Conservation (phyloP, 176 grass and related monocot species). For the Pontederia crassipes region DNA sequence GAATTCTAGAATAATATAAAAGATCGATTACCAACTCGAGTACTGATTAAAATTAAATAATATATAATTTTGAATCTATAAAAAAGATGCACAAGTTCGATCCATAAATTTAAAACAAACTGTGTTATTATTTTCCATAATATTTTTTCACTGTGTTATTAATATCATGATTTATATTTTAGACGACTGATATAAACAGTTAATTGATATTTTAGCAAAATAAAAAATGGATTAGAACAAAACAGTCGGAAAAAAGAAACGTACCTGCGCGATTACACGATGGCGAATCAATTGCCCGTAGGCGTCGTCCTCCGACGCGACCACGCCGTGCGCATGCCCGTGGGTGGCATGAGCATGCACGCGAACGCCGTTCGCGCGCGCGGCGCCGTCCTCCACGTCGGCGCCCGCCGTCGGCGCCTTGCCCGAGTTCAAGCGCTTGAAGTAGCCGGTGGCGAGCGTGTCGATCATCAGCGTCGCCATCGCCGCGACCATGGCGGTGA, state of each 20-base stretch:
- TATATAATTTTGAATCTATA: too few relatives aligned
- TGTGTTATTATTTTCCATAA: conserved; percentile 1
- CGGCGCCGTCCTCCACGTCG: not conserved
- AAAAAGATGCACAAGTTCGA: too few relatives aligned
- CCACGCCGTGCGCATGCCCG: conserved; percentile 32
- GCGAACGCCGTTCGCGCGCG: conserved; percentile 13
- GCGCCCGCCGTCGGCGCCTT: not conserved
- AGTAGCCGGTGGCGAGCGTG: conserved; percentile 50
- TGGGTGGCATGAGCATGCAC: conserved; percentile 45
- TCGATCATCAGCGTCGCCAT: conserved; percentile 53
- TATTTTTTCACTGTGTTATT: not conserved
- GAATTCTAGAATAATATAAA: too few relatives aligned
- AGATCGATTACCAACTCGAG: too few relatives aligned
- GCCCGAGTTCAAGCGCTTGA: conserved; percentile 22
- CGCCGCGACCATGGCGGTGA: conserved; percentile 54
- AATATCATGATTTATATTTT: too few relatives aligned
- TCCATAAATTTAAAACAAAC: not conserved
- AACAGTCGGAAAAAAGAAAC: not conserved
- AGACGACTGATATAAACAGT: too few relatives aligned
- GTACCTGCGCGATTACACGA: conserved; percentile 41
- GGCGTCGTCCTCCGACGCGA: conserved; percentile 13
- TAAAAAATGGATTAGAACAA: not conserved
- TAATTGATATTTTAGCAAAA: not conserved
- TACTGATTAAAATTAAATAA: too few relatives aligned
- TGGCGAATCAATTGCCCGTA: conserved; percentile 24